Conservation (phyloP, 495 filamentous ascomycete genomes). For the Daldinia vernicosa region DNA sequence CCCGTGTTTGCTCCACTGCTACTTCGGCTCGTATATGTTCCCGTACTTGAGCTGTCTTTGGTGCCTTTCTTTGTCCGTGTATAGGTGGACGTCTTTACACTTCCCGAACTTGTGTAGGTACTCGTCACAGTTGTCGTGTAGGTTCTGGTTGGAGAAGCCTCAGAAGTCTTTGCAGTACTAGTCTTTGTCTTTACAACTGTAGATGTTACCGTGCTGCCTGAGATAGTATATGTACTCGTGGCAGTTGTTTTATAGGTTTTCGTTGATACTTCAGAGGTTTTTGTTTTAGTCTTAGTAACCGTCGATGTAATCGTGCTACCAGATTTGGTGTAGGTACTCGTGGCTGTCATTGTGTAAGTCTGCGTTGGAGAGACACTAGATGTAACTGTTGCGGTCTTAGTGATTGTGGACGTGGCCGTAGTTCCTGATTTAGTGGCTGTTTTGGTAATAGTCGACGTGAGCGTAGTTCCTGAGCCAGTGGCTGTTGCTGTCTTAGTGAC, state of each 20-base stretch:
- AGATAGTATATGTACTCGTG: conserved; percentile 1
- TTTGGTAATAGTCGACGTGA: too few species aligned
- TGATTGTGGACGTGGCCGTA: conserved; percentile 23
- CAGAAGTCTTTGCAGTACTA: not conserved
- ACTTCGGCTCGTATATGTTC: not conserved
- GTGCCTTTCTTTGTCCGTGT: conserved; percentile 16
- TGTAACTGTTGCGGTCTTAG: not conserved
- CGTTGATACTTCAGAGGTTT: conserved; percentile 1
- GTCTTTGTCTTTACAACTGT: conserved; percentile 17
- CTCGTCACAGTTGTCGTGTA: conserved; percentile 22
- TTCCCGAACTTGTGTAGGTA: conserved; percentile 19
- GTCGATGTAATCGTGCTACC: conserved; percentile 26
- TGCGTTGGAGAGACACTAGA: not conserved
- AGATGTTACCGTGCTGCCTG: conserved; percentile 7
- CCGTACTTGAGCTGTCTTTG: not conserved
- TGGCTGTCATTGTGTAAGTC: conserved; percentile 21
- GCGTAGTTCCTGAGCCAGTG: not conserved
- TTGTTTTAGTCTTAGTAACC: conserved; percentile 18
- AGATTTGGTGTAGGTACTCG: conserved; percentile 19
- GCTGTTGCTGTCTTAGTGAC: too few species aligned
- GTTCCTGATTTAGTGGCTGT: too few species aligned
- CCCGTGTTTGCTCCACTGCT: not conserved
- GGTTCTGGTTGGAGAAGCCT: not conserved
- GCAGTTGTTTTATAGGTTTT: conserved; percentile 19
- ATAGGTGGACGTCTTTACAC: conserved; percentile 20